Base-by-base conservation (phyloP, 345 rosid genomes). In the Pistacia vera region DNA sequence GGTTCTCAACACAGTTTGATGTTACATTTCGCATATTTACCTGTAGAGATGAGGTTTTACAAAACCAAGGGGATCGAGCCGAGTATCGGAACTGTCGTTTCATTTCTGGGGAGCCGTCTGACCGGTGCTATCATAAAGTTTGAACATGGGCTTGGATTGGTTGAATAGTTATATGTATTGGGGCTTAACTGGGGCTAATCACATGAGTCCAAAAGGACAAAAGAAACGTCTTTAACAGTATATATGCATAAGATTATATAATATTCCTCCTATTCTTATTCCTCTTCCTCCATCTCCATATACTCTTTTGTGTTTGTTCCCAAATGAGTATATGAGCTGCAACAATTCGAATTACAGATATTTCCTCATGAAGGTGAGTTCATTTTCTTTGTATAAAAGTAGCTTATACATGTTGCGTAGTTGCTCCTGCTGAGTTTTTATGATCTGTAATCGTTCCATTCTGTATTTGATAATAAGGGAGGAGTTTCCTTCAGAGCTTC, bases 231-330 rank as follows among this genome's bases (percentile, higher is more conserved):
- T 13, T 25, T 10, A 46, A 60, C 3, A 1, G 9, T 44, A 3
- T 30, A 17, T 17, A 49, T 62, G n/a, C 28, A 17, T 12, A 17
- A 73, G 77, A 73, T 73, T 61, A 70, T 63, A 20, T 52, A 73
- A 73, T 73, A 63, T 73, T 73, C 77, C 62, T 62, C 38, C 51
- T 72, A 49, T 49, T 73, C 76, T 61, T 16, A 30, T 63, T 30
- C 46, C 17, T 16, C 12, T 72, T 59, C 67, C 66, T 44, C 56
- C 59, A 68, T 51, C 20, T 49, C 41, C 48, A 17, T 33, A 16
- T 10, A 41, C 11, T 41, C 46, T 0, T 4, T 38, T 41, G n/a
- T 22, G 25, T 62, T 48, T 48, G 30, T n/a, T n/a, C 7, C 18
- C 17, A 25, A 30, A 9, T 11, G 38, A 4, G 13, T 22, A 56